Evolutionary conservation across 2,329 filamentous ascomycete genomes (phyloP), one percentile per base, ranked within the genome.

Genomic region (Epicoccum sorghinum): DNA sequence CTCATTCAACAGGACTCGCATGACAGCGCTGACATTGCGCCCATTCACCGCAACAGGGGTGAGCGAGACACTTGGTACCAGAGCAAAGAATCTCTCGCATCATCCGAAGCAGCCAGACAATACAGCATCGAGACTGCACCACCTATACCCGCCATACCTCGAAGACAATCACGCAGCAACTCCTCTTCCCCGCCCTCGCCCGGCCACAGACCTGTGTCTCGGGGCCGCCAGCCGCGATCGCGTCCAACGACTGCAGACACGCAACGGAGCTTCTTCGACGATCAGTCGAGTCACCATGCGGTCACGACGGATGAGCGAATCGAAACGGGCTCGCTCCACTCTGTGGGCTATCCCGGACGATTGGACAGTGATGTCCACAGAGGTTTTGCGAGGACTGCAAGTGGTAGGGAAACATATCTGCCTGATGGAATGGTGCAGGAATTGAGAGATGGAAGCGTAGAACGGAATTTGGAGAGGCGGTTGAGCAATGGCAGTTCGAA

Each of bases 331-430:
- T 49, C 43, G 7, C 35, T 47, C 38, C 23, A 10, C 14, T 52
- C 51, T 4, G 24, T 58, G 2, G 27, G n/a, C 10, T 55, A 60
- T 13, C 50, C 59, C 7, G 55, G 55, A 0, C 36, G 50, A 2
- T 12, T 55, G 6, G 46, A 46, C 13, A 23, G 10, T 3, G 42
- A 47, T 42, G 12, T 35, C 7, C 13, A 36, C 13, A 24, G 30
- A n/a, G 58, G 55, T 12, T 12, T 56, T 13, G 40, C 30, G 6
- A 47, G 53, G 13, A 57, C 56, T 2, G 40, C 9, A 1, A 60
- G 52, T 23, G 54, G 54, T 2, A 37, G 54, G 13, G 53, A 55
- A n/a, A 58, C 54, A 18, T 57, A 64, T 35, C 7, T 58, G 3
- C 52, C 57, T 0, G 58, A 61, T 29, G 58, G 57, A 2, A 3